Evolutionary conservation across 2,329 filamentous ascomycete species (phyloP).

Genomic region (Tolypocladium guangdongense): DNA sequence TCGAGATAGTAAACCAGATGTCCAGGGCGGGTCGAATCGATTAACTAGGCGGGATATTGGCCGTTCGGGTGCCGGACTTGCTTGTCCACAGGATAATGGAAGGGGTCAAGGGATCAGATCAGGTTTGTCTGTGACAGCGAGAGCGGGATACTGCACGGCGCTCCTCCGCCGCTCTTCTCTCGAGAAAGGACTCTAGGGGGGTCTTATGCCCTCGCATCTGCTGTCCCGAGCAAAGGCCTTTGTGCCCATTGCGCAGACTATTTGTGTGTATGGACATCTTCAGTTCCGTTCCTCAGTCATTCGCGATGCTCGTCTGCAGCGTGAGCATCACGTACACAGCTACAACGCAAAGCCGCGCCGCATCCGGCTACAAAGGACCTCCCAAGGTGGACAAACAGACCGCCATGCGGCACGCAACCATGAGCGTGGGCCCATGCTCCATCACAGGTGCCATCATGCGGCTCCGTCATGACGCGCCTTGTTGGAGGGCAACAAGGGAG

Average conservation of each 20-base stretch:
- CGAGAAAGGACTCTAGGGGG: neutral
- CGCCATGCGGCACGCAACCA: conserved; percentile 5
- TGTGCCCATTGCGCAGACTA: conserved; percentile 3
- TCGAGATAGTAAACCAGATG: neutral
- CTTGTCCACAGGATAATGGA: neutral
- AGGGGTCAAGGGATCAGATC: neutral
- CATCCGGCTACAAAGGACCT: conserved; percentile 9
- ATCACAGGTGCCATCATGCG: conserved; percentile 6
- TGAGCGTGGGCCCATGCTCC: neutral
- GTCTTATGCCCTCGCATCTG: conserved; percentile 3
- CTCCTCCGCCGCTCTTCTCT: neutral
- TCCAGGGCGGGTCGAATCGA: neutral
- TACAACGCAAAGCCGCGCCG: conserved; percentile 6
- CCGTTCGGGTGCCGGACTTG: neutral
- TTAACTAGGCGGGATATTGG: neutral
- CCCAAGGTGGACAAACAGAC: conserved; percentile 2
- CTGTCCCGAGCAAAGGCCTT: neutral
- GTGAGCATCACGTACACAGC: conserved; percentile 14
- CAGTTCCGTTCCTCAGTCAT: neutral
- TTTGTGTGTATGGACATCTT: conserved; percentile 3
- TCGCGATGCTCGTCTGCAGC: conserved; percentile 6
- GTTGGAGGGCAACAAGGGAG: conserved; percentile 6
- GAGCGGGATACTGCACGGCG: neutral
- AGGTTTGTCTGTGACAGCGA: neutral
- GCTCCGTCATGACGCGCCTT: conserved; percentile 4